A percentile compares a stretch with the other conserved stretches of the same genome.
Conservation (phyloP, 257 asterid species). For the Solanum virginianum region DNA sequence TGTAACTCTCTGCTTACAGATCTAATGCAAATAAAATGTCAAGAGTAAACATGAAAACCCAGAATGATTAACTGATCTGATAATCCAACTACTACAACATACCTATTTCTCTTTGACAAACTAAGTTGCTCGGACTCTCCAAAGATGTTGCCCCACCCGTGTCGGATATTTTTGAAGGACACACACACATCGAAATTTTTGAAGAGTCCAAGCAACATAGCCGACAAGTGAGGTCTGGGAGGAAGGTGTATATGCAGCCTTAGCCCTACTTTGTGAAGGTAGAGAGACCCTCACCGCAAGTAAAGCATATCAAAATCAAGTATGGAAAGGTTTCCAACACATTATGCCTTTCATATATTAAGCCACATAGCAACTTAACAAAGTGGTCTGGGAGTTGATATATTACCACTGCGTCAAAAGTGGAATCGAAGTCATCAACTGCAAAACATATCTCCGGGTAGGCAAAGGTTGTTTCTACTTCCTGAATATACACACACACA, state of each 20-base stretch:
- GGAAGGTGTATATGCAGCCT: not conserved
- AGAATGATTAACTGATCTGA: not conserved
- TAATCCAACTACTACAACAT: not conserved
- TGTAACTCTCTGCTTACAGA: not conserved
- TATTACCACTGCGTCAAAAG: conserved; percentile 94
- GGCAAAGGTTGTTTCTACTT: conserved; percentile 83
- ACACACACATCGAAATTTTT: too few relatives aligned
- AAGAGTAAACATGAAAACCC: not conserved
- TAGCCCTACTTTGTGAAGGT: not conserved
- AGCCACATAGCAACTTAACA: not conserved
- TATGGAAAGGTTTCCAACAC: not conserved
- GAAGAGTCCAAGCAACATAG: too few relatives aligned
- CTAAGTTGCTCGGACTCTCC: too few relatives aligned
- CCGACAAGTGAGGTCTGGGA: not conserved
- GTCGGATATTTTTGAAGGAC: too few relatives aligned
- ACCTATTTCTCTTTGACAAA: not conserved
- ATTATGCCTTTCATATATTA: not conserved
- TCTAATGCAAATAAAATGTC: not conserved
- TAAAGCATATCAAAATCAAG: not conserved
- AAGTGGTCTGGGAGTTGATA: not conserved
- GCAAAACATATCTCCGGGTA: conserved; percentile 99
- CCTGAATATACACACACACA: conserved; percentile 39
- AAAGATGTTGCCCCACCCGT: too few relatives aligned
- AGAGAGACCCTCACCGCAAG: not conserved
- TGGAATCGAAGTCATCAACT: conserved; percentile 96